Conservation (phyloP, 106 monocot genomes). For the Acanthochlamys bracteata region DNA sequence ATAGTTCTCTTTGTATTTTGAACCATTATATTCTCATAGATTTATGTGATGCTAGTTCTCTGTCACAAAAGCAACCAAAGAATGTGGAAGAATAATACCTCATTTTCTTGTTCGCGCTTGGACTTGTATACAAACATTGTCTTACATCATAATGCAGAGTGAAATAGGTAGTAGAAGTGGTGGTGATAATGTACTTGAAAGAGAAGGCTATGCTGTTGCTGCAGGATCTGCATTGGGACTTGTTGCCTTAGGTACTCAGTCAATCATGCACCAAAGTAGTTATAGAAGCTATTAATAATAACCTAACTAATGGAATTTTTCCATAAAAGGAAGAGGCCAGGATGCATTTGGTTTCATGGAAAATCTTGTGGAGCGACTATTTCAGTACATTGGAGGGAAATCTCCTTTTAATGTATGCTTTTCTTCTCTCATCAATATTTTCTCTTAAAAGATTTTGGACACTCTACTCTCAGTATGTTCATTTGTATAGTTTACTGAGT, state of each 20-base stretch:
- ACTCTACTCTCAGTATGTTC: no score
- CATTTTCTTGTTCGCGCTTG: no score
- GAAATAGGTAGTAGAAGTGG: slow-evolving; percentile 97
- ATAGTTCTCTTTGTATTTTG: no score
- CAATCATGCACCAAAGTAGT: no score
- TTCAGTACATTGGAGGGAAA: slow-evolving; percentile 65
- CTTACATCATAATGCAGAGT: slow-evolving; percentile 51
- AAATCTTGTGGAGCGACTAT: slow-evolving; percentile 76
- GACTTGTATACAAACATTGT: no score
- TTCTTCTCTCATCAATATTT: no score
- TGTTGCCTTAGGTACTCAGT: slow-evolving; percentile 69
- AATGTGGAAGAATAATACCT: no score
- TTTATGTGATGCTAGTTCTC: no score
- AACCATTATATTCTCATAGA: no score
- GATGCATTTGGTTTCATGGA: slow-evolving; percentile 73
- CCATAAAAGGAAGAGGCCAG: slow-evolving; percentile 47
- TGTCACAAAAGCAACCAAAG: no score
- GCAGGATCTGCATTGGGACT: slow-evolving; percentile 94
- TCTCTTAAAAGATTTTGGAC: no score
- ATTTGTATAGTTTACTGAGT: slow-evolving; percentile 1
- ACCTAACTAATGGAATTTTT: background rate
- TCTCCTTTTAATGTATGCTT: slow-evolving; percentile 40
- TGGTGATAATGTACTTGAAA: slow-evolving; percentile 97
- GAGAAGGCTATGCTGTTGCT: slow-evolving; percentile 99
- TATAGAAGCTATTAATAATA: no score